Percentiles rank a stretch among this genome's conserved stretches.
Conservation (phyloP, 2,329 filamentous ascomycete genomes). For the Penicillium nordicum region DNA sequence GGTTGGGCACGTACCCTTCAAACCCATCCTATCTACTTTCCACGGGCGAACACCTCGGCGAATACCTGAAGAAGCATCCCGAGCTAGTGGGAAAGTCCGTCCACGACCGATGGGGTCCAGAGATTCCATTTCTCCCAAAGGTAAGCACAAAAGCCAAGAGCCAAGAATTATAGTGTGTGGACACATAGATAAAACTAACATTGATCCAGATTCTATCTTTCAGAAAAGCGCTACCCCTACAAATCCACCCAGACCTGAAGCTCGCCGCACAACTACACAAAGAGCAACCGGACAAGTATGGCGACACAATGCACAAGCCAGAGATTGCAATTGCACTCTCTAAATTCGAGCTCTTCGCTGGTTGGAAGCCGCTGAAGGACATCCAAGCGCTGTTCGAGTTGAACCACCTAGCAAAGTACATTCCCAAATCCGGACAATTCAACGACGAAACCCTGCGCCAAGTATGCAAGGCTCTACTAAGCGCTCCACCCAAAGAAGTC, state of each 20-base stretch:
- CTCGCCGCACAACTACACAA: constrained; percentile 63
- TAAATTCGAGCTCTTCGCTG: constrained; percentile 72
- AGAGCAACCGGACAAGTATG: constrained; percentile 62
- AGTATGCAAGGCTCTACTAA: constrained; percentile 55
- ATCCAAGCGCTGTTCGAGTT: constrained; percentile 59
- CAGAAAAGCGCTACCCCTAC: constrained; percentile 68
- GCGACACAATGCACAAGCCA: constrained; percentile 73
- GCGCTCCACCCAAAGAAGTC: constrained; percentile 51
- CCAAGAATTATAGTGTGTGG: background rate
- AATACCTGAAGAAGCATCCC: constrained; percentile 62
- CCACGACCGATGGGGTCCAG: constrained; percentile 58
- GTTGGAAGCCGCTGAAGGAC: constrained; percentile 64
- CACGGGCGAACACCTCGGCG: constrained; percentile 61
- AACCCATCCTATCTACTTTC: constrained; percentile 62
- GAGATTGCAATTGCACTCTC: constrained; percentile 71
- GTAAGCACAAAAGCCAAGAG: constrained; percentile 29
- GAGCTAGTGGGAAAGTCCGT: constrained; percentile 62
- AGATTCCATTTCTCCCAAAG: constrained; percentile 72
- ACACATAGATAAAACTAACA: background rate
- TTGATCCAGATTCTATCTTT: constrained; percentile 62
- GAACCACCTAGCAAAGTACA: constrained; percentile 52
- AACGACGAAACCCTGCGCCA: constrained; percentile 57
- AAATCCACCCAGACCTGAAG: constrained; percentile 70
- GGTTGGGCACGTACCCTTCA: constrained; percentile 74
- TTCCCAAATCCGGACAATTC: constrained; percentile 50